Base-by-base conservation (phyloP, 2,329 filamentous ascomycete genomes). In the Penicillium sp. region DNA sequence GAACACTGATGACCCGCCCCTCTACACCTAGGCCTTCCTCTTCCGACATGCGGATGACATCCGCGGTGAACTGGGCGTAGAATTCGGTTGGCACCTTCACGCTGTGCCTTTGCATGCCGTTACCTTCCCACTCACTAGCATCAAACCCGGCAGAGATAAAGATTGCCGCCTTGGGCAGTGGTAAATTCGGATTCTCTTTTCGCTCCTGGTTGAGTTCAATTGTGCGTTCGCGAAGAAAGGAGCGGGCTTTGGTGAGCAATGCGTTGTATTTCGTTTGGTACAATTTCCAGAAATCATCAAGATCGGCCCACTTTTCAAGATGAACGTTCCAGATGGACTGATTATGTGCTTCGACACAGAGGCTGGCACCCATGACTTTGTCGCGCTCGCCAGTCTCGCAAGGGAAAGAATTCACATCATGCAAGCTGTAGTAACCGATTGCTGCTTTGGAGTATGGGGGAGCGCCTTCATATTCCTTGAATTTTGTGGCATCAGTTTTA, bases 321-420 rank as follows among this genome's bases (percentile, higher is more conserved):
- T 99, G 95, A 26, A 97, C 87, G 67, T 99, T 99, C 91, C 94
- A 97, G 49, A 97, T 86, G 9, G 86, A 93, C 72, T 99, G 94
- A 1, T 90, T 89, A 69, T 99, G 94, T 0, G 93, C 91, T 66
- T 97, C 92, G 60, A 99, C 87, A 71, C 95, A 97, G 26, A 97
- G 77, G 76, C 92, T 97, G 1, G 95, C 94, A 65, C 93, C 96
- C 69, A 89, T 90, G 49, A 97, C 88, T 74, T 97, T 97, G 22
- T 94, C 90, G 55, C 89, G 85, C 59, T 97, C 93, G n/a, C 93
- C 94, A 70, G 83, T 84, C 72, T 99, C 94, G 71, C 94, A 99
- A 0, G 95, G 94, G 68, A 95, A 99, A 0, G 93, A 97, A 74
- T 99, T 97, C 77, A 99, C 97, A 69, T 99, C 94, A 72, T 99